phyloP scores from a whole-genome alignment of 805 yeast genomes.

The Ogataea minuta region DNA sequence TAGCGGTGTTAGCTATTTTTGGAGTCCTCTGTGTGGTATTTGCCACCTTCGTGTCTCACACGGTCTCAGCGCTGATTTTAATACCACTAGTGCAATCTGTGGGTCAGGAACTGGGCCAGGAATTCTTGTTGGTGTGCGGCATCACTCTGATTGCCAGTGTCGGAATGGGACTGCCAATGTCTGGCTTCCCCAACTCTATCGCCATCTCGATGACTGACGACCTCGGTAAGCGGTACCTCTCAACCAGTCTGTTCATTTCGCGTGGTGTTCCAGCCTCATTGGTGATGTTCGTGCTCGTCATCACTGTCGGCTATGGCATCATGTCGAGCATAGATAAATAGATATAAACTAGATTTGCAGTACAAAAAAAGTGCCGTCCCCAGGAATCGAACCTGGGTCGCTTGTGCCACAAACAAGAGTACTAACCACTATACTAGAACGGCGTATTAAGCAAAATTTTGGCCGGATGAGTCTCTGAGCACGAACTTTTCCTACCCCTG shows the following conservation, averaged over 20 bases:
- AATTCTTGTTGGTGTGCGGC: conserved; percentile 46
- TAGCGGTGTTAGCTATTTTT: conserved; percentile 45
- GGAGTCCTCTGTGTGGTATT: conserved; percentile 48
- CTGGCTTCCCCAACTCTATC: conserved; percentile 58
- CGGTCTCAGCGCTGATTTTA: conserved; percentile 53
- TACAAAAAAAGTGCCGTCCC: conserved; percentile 23
- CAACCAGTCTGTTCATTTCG: conserved; percentile 47
- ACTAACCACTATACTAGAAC: conserved; percentile 32
- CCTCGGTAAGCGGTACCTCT: conserved; percentile 49
- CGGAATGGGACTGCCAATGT: conserved; percentile 58
- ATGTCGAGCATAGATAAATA: conserved; percentile 35
- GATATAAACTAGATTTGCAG: not conserved
- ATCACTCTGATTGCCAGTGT: conserved; percentile 50
- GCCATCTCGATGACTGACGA: conserved; percentile 57
- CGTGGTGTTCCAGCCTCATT: conserved; percentile 53
- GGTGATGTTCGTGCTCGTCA: conserved; percentile 41
- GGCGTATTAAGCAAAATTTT: conserved; percentile 13
- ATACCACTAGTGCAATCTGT: conserved; percentile 51
- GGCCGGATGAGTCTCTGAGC: not conserved
- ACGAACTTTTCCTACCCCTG: not conserved
- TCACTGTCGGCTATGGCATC: conserved; percentile 50
- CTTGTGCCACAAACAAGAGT: conserved; percentile 32
- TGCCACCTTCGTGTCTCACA: conserved; percentile 56
- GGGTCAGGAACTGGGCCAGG: conserved; percentile 46
- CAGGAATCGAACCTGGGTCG: conserved; percentile 31